Evolutionary conservation across 1,139 yeast genomes (phyloP).

Genomic region (Candida glucosophila): DNA sequence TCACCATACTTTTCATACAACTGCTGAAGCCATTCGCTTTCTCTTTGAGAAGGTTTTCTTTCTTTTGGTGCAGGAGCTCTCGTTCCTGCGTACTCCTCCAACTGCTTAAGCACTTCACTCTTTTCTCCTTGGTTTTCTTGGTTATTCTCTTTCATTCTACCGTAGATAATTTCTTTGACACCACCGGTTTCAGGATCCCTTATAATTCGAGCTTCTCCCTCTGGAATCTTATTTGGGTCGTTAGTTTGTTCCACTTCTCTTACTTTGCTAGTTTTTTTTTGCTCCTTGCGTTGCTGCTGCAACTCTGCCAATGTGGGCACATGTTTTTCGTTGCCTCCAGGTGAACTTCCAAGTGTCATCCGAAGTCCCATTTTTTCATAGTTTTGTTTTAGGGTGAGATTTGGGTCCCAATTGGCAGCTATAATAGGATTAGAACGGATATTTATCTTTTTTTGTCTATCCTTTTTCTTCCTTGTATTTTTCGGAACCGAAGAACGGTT

Average conservation of each 20-base stretch:
- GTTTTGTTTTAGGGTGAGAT: slow-evolving; percentile 75
- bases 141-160: slow-evolving; percentile 36
- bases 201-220: slow-evolving; percentile 76
- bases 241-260: slow-evolving; percentile 34
- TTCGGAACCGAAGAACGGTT: slow-evolving; percentile 62
- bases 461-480: slow-evolving; percentile 61
- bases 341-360: slow-evolving; percentile 52
- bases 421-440: slow-evolving; percentile 71
- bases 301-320: slow-evolving; percentile 32
- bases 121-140: slow-evolving; percentile 11
- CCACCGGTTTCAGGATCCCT: slow-evolving; percentile 64
- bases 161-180: slow-evolving; percentile 63
- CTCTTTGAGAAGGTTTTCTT: slow-evolving; percentile 62
- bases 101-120: slow-evolving; percentile 52
- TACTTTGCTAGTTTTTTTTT: slow-evolving; percentile 17
- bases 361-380: slow-evolving; percentile 70
- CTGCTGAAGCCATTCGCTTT: slow-evolving; percentile 59
- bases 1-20: slow-evolving; percentile 78
- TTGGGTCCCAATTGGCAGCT: slow-evolving; percentile 84
- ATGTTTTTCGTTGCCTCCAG: slow-evolving; percentile 60
- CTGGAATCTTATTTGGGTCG: slow-evolving; percentile 53
- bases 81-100: slow-evolving; percentile 57
- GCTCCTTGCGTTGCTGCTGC: no score
- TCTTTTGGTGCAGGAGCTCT: slow-evolving; percentile 39
- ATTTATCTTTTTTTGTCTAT: slow-evolving; percentile 55